These are phyloP conservation scores for Neurospora cerealis DNA, from an alignment of 495 filamentous ascomycete genomes.

Conservation along the genomic window DNA sequence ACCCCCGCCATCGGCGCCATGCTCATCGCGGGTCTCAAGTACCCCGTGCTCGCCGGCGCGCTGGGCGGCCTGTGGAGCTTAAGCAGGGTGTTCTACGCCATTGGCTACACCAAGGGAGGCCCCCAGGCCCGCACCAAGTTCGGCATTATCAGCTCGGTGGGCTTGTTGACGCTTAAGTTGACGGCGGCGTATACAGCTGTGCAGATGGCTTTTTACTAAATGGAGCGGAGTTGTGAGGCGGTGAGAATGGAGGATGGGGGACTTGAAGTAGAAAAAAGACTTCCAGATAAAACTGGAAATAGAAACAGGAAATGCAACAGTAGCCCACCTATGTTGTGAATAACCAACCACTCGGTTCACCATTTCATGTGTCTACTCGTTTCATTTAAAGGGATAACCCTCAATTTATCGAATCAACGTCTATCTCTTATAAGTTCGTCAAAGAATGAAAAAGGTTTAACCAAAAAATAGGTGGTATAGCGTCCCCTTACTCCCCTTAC, in stretches of 20 bases:
- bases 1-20: slow-evolving; percentile 47
- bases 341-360: background rate
- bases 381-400: background rate
- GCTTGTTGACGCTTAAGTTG: slow-evolving; percentile 18
- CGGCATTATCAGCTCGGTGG: slow-evolving; percentile 9
- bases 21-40: slow-evolving; percentile 44
- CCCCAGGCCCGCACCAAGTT: slow-evolving; percentile 24
- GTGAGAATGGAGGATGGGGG: background rate
- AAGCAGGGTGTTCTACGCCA: slow-evolving; percentile 42
- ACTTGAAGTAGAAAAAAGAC: background rate
- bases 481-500: background rate
- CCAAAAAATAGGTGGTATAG: background rate
- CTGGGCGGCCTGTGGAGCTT: slow-evolving; percentile 49
- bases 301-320: background rate
- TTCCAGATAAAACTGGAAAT: background rate
- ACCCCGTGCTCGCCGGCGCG: slow-evolving; percentile 43
- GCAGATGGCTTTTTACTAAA: slow-evolving; percentile 18
- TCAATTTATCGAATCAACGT: background rate
- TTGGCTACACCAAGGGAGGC: slow-evolving; percentile 45
- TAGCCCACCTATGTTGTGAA: background rate
- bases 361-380: background rate
- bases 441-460: background rate
- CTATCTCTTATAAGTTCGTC: background rate
- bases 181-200: slow-evolving; percentile 24
- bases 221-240: background rate